Conservation (phyloP, 495 filamentous ascomycete genomes). For the Penicillium macrosclerotiorum region DNA sequence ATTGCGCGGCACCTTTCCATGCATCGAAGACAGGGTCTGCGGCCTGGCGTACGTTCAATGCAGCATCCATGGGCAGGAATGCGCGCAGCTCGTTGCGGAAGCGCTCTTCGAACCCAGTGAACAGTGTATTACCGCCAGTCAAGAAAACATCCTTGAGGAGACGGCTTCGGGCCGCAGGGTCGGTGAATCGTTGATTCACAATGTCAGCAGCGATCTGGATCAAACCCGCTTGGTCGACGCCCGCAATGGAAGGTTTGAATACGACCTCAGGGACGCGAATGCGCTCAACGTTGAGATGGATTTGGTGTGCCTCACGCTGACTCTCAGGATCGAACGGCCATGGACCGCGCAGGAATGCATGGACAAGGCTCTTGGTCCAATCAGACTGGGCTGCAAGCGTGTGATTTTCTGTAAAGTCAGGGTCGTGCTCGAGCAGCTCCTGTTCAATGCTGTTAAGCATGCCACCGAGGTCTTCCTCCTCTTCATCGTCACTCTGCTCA, state of each 20-base stretch:
- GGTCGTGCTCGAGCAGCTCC: conserved; percentile 82
- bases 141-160: conserved; percentile 86
- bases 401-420: conserved; percentile 82
- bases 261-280: conserved; percentile 95
- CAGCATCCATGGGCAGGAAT: conserved; percentile 65
- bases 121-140: conserved; percentile 89
- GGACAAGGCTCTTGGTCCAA: conserved; percentile 87
- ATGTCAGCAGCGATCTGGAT: conserved; percentile 87
- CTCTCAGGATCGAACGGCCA: conserved; percentile 79
- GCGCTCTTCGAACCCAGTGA: conserved; percentile 82
- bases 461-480: conserved; percentile 79
- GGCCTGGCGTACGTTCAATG: conserved; percentile 66
- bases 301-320: conserved; percentile 77
- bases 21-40: conserved; percentile 76
- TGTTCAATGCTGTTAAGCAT: conserved; percentile 73
- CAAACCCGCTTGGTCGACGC: conserved; percentile 90
- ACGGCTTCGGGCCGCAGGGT: conserved; percentile 53
- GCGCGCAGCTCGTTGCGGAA: conserved; percentile 68
- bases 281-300: conserved; percentile 95
- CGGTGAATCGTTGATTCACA: conserved; percentile 69
- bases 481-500: conserved; percentile 70
- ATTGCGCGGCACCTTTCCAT: conserved; percentile 88
- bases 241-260: conserved; percentile 93
- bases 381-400: conserved; percentile 89
- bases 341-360: conserved; percentile 85